Evolutionary conservation across 2,329 filamentous ascomycete genomes (phyloP), one percentile per base, ranked within the genome.

Genomic region (Clathrospora elynae): DNA sequence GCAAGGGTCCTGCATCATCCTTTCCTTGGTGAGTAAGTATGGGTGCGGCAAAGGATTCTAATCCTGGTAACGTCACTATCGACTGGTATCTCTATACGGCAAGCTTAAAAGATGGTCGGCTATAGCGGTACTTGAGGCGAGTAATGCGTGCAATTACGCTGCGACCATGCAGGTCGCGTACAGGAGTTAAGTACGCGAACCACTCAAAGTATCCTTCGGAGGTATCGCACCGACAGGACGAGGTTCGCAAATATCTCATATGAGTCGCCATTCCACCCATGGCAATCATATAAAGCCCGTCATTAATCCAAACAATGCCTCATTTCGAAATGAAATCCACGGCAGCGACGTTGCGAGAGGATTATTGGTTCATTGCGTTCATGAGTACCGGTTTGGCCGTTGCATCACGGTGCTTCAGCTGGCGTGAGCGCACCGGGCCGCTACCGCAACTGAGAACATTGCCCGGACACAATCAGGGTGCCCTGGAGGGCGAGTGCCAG

Each of bases 351-450:
- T 24, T 39, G 33, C 36, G 37, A 35, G 32, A 35, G 19, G 36
- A 42, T 30, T 36, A 24, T 16, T 28, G 25, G 28, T 33, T 25
- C 17, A 20, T 35, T 25, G 34, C 30, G 23, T 17, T 22, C 6
- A n/a, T 20, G 17, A 37, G n/a, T 29, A 11, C 19, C 35, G 32
- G 29, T 34, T 41, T 35, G 41, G 42, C 36, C 28, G 33, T 22
- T 10, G n/a, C 22, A 25, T 22, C 40, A 43, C 42, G 24, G 41
- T 29, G 17, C 33, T 12, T 25, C 25, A 25, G 17, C 24, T 37
- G 46, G 46, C 35, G 23, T 22, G 18, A 26, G 37, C 30, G 46
- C 42, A 34, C 25, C 44, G 44, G 42, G 41, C 36, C 39, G 42
- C 46, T 35, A 37, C 42, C 28, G 25, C 19, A 25, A 32, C 29